Conservation (phyloP, 2,329 filamentous ascomycete genomes). For the Fusarium bactridioides region DNA sequence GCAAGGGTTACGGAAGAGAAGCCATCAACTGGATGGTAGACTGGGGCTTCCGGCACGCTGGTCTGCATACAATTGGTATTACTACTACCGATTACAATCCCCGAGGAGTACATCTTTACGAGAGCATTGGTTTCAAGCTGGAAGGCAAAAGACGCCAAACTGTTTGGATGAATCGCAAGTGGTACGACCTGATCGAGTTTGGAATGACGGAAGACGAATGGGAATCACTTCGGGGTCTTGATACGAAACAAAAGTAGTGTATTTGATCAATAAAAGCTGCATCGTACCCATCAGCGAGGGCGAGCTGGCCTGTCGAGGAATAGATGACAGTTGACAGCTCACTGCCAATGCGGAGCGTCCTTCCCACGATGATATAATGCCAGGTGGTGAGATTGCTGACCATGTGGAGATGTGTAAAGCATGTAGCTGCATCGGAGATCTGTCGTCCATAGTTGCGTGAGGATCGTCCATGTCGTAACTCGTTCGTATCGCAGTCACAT, state of each 20-base stretch:
- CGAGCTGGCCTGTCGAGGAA: neutral
- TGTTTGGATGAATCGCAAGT: slow-evolving; percentile 54
- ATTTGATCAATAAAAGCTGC: neutral
- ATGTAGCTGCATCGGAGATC: neutral
- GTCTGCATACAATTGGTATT: slow-evolving; percentile 3
- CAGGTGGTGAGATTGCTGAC: neutral
- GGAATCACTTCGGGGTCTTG: slow-evolving; percentile 32
- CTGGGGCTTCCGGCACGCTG: slow-evolving; percentile 13
- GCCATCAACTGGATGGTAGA: slow-evolving; percentile 17
- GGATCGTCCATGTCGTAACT: neutral
- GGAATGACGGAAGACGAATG: slow-evolving; percentile 53
- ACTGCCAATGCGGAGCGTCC: neutral
- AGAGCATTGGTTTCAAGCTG: neutral
- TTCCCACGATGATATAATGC: neutral
- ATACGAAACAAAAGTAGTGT: neutral
- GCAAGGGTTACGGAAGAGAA: slow-evolving; percentile 8
- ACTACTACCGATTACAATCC: neutral
- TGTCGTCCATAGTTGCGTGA: neutral
- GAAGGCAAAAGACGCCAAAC: slow-evolving; percentile 40
- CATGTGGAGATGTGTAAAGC: neutral
- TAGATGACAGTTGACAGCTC: neutral
- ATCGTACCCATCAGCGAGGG: neutral
- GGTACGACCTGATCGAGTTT: slow-evolving; percentile 47
- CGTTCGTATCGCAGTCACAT: neutral
- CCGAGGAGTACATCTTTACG: neutral